phyloP scores from a whole-genome alignment of 495 filamentous ascomycete genomes.

The Pyrenula aspistea region DNA sequence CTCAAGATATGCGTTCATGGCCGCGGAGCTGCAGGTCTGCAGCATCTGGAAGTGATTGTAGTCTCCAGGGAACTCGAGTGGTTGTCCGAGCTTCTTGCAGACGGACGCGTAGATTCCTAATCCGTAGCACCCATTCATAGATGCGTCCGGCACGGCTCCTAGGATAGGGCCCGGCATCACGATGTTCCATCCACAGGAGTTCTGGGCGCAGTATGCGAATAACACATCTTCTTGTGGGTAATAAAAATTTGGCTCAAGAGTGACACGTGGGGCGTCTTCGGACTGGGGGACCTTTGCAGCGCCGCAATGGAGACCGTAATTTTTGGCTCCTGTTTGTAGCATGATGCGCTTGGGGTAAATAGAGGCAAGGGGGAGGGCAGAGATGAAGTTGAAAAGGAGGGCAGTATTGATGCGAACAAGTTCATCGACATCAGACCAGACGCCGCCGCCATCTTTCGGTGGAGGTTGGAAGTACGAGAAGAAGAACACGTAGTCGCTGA shows the following conservation, averaged over 20 bases:
- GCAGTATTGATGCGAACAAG: conserved; percentile 25
- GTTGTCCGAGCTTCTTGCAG: conserved; percentile 19
- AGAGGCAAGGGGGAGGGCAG: conserved; percentile 22
- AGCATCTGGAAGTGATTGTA: conserved; percentile 26
- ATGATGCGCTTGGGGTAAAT: conserved; percentile 34
- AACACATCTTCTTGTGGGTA: conserved; percentile 38
- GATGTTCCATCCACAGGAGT: conserved; percentile 22
- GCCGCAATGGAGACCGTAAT: conserved; percentile 40
- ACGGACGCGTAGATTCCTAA: conserved; percentile 36
- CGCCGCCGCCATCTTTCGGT: conserved; percentile 19
- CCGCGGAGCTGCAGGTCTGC: conserved; percentile 23
- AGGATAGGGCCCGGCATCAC: conserved; percentile 33
- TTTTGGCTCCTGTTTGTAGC: conserved; percentile 38
- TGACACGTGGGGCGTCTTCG: conserved; percentile 30
- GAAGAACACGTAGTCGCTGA: conserved; percentile 41
- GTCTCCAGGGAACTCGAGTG: conserved; percentile 29
- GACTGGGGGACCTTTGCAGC: conserved; percentile 27
- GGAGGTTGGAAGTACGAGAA: conserved; percentile 38
- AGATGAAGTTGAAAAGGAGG: conserved; percentile 35
- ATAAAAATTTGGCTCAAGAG: conserved; percentile 38
- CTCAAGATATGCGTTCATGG: conserved; percentile 32
- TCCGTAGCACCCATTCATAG: conserved; percentile 37
- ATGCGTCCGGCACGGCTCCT: conserved; percentile 34
- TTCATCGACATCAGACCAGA: conserved; percentile 34
- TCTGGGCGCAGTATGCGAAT: conserved; percentile 14